Conservation (phyloP, 768 basidiomycete genomes). For the Leccinellum rugosiceps region DNA sequence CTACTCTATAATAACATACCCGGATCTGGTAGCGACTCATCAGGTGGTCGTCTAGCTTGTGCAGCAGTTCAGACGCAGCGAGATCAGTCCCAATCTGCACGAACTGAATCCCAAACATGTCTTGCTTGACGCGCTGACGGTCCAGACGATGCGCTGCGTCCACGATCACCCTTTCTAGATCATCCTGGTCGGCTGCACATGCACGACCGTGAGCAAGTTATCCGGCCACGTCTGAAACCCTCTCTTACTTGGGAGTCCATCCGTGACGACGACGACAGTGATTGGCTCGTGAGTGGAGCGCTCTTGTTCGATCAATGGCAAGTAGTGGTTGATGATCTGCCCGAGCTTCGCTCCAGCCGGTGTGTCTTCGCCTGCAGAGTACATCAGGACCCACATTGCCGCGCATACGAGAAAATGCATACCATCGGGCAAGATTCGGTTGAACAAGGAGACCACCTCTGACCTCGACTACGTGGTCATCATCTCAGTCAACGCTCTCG, state of each 20-base stretch:
- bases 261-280: constrained; percentile 37
- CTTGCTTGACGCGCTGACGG: constrained; percentile 28
- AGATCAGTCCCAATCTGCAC: constrained; percentile 43
- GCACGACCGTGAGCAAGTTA: not conserved
- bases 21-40: constrained; percentile 29
- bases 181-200: constrained; percentile 26
- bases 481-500: not conserved
- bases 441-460: constrained; percentile 25
- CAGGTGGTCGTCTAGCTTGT: constrained; percentile 41
- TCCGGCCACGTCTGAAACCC: not conserved
- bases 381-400: not conserved
- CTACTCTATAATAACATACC: constrained; percentile 9
- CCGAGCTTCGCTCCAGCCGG: constrained; percentile 37
- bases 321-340: constrained; percentile 36
- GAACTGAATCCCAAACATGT: constrained; percentile 45
- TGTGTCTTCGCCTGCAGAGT: constrained; percentile 30
- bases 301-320: constrained; percentile 31
- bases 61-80: constrained; percentile 38
- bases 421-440: constrained; percentile 24
- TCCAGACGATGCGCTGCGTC: constrained; percentile 41
- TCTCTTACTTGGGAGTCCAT: constrained; percentile 39
- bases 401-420: not conserved
- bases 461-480: constrained; percentile 15
- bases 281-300: constrained; percentile 33
- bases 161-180: constrained; percentile 33